Evolutionary conservation across 2,329 filamentous ascomycete species (phyloP), one percentile per base, ranked within the genome.

Genomic region (Ophiocordyceps camponoti-rufipedis): DNA sequence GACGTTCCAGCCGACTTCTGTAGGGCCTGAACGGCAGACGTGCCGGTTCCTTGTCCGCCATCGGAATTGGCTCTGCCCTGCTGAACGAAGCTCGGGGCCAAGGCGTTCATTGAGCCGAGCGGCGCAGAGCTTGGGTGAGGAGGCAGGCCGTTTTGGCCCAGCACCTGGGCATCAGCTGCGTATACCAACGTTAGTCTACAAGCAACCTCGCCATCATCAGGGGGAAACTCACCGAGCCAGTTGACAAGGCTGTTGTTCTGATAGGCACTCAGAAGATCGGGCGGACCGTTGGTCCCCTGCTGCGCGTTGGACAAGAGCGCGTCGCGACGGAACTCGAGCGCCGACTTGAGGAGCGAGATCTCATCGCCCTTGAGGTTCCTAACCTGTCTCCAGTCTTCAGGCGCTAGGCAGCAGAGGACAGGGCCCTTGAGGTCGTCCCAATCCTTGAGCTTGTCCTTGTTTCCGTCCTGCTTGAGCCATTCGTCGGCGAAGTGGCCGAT

Each of bases 401-500:
- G 39, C 7, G 47, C 51, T 5, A 66, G 47, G 5, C 64, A 41
- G 13, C 43, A 47, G 10, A 62, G 41, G 5, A 64, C 44, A 4
- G 59, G 48, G 0, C 55, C 54, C 5, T 53, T 45, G 5, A 47
- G 45, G 9, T 48, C 47, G 5, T 57, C 47, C 59, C 62, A 65
- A 2, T 48, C 43, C 28, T 46, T 46, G 19, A 68, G 55, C 43
- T 56, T 63, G 4, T 49, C 41, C 23, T 51, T 47, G 46, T 68
- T 65, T 2, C 50, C 49, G 8, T 48, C 44, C 0, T 48, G 43
- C 11, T 49, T 48, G 18, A 62, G 44, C 66, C 66, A 68, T 6
- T 53, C 47, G 42, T 66, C 60, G 12, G 55, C 56, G 61, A 63
- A 68, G 13, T 54, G 49, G 18, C 62, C 58, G 31, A 62, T 53